Percentiles rank a stretch among this genome's conserved stretches.
These are phyloP conservation scores for Copromyces sp. DNA, from an alignment of 495 filamentous ascomycete genomes.

Conservation along the genomic window DNA sequence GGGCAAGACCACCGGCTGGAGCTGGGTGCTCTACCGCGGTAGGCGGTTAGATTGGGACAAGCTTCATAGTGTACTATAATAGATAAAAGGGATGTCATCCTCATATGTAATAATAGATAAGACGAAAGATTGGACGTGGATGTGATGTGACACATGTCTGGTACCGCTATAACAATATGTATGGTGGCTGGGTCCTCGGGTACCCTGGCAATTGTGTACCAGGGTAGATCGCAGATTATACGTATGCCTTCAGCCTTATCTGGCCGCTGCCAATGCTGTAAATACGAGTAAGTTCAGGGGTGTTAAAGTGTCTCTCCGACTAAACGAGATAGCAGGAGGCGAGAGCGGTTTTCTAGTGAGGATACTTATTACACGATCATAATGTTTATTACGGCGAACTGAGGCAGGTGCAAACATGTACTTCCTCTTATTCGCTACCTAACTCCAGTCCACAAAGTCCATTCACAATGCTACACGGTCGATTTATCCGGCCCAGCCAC, in stretches of 20 bases:
- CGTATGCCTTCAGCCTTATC: not conserved
- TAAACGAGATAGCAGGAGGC: not conserved
- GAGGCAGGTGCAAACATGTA: not conserved
- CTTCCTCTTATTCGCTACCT: too few species aligned
- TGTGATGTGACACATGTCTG: not conserved
- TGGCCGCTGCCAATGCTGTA: not conserved
- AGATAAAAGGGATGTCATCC: not conserved
- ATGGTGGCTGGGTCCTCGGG: too few species aligned
- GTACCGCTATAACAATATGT: not conserved
- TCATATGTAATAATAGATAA: not conserved
- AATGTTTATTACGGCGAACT: not conserved
- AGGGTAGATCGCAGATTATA: not conserved
- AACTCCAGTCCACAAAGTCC: too few species aligned
- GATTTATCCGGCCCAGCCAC: too few species aligned
- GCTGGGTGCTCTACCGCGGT: too few species aligned
- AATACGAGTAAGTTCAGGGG: not conserved
- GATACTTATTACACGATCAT: not conserved
- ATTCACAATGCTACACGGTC: too few species aligned
- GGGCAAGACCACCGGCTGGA: too few species aligned
- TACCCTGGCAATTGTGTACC: not conserved
- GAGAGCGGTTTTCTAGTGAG: not conserved
- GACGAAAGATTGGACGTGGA: not conserved
- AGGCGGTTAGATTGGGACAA: too few species aligned
- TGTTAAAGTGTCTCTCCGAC: not conserved
- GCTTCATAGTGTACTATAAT: not conserved